A percentile compares a stretch with the other conserved stretches of the same genome.
These are phyloP conservation scores for Alternaria gaisen DNA, from an alignment of 2,329 filamentous ascomycete species.

Conservation along the genomic window DNA sequence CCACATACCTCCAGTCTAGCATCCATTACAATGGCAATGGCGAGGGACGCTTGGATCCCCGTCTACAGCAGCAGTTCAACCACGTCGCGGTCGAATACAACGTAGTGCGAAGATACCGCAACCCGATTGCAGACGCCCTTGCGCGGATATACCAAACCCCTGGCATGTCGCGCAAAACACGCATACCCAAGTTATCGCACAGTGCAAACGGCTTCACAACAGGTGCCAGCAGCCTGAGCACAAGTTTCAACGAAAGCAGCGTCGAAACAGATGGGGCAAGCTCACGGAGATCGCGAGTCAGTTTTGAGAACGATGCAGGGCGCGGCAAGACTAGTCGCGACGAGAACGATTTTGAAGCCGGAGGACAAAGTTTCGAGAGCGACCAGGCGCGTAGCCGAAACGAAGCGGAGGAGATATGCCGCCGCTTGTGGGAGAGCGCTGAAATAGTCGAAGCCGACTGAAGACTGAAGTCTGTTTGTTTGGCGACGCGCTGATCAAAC, in stretches of 20 bases:
- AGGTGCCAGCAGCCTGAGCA: constrained; percentile 42
- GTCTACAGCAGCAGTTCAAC: constrained; percentile 71
- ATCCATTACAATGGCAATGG: constrained; percentile 48
- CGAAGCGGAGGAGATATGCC: constrained; percentile 52
- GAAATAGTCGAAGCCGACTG: constrained; percentile 50
- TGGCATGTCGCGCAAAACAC: constrained; percentile 48
- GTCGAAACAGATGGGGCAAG: constrained; percentile 39
- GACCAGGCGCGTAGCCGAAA: constrained; percentile 37
- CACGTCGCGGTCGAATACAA: constrained; percentile 76
- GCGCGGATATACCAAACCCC: constrained; percentile 63
- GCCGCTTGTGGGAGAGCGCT: constrained; percentile 52
- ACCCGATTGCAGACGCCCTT: constrained; percentile 72
- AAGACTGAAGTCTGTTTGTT: constrained; percentile 17
- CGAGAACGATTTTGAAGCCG: constrained; percentile 33
- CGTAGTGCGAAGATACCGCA: constrained; percentile 76
- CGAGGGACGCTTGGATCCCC: constrained; percentile 64
- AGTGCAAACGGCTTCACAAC: constrained; percentile 39
- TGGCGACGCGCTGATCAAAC: constrained; percentile 11
- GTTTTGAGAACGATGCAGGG: constrained; percentile 36
- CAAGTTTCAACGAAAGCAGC: constrained; percentile 40
- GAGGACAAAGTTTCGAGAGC: constrained; percentile 42
- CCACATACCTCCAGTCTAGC: constrained; percentile 43
- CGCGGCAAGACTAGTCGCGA: constrained; percentile 27
- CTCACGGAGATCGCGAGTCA: constrained; percentile 39
- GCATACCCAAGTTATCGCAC: constrained; percentile 26